Conservation (phyloP, 768 basidiomycete genomes). For the Mycena crocata region DNA sequence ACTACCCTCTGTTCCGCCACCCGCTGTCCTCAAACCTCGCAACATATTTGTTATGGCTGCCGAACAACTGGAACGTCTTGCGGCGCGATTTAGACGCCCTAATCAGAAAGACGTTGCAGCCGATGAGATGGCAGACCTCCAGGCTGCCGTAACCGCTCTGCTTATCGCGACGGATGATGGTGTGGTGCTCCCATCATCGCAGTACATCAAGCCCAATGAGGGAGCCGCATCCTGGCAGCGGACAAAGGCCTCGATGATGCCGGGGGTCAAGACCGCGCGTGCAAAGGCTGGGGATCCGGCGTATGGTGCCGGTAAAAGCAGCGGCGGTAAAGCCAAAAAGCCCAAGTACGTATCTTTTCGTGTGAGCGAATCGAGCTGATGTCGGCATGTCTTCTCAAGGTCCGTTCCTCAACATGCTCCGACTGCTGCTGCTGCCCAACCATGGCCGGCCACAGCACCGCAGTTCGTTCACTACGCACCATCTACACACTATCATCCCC, state of each 20-base stretch:
- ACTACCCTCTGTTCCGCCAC: no score
- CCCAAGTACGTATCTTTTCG: no score
- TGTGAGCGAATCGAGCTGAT: no score
- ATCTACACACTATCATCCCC: no score
- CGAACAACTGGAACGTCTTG: conserved; percentile 5
- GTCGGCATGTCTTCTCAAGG: no score
- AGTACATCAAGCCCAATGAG: background rate
- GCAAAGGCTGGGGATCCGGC: background rate
- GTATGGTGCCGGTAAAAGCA: conserved; percentile 10
- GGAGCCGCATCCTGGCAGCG: background rate
- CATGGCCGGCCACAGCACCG: no score
- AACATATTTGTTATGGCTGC: background rate
- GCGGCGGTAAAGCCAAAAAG: conserved; percentile 11
- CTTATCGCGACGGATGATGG: conserved; percentile 1
- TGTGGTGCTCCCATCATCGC: conserved; percentile 1
- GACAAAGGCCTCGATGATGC: background rate
- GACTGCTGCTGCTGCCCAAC: no score
- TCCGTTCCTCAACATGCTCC: no score
- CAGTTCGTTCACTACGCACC: no score
- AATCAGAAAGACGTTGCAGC: background rate
- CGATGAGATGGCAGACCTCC: background rate
- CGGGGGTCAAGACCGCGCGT: conserved; percentile 6
- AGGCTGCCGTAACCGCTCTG: conserved; percentile 11
- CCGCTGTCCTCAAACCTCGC: background rate
- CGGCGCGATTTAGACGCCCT: background rate